Conservation (phyloP, 192 early-diverging fungal species). For the Geosiphon pyriformis region DNA sequence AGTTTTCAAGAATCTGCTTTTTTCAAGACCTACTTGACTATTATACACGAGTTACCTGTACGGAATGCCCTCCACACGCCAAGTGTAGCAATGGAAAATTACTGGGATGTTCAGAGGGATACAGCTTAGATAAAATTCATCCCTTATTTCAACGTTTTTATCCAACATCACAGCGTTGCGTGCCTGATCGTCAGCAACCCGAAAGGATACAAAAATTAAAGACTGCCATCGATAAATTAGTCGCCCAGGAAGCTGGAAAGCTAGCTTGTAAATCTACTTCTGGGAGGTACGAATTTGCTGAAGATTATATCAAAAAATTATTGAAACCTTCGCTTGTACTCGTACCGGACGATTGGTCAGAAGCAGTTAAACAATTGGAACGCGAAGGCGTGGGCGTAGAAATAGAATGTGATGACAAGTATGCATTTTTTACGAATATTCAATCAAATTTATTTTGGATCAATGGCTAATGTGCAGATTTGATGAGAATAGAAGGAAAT, state of each 20-base stretch:
- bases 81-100: background rate
- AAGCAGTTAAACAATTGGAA: background rate
- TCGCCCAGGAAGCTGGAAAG: background rate
- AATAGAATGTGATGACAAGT: no score
- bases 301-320: background rate
- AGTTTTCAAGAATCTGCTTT: background rate
- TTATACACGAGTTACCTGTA: background rate
- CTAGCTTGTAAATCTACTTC: background rate
- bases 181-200: background rate
- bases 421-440: no score
- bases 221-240: background rate
- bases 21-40: background rate
- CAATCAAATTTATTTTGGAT: no score
- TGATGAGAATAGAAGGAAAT: background rate
- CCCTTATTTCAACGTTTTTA: background rate
- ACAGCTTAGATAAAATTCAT: background rate
- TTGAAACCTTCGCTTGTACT: background rate
- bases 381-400: no score
- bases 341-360: background rate
- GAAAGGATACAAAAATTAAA: background rate
- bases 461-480: no score
- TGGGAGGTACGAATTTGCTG: background rate
- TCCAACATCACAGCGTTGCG: background rate
- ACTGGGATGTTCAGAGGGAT: background rate
- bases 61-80: background rate